These are phyloP conservation scores for Zalaria obscura DNA, from an alignment of 2,329 filamentous ascomycete species.

Conservation along the genomic window DNA sequence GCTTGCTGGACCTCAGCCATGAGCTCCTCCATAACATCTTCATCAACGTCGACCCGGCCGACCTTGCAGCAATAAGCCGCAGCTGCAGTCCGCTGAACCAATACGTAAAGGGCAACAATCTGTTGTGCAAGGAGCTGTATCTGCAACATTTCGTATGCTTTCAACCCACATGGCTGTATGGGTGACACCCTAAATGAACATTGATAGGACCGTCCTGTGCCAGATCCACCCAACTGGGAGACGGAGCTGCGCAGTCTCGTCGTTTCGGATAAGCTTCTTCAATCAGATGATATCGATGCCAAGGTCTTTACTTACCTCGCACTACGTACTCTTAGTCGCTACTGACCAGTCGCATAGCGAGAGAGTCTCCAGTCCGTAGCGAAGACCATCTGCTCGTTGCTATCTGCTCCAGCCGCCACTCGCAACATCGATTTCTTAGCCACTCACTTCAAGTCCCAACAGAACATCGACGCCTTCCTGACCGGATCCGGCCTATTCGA, in stretches of 20 bases:
- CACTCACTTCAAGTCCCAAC: slow-evolving; percentile 25
- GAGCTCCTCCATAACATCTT: slow-evolving; percentile 53
- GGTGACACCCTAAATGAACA: slow-evolving; percentile 6
- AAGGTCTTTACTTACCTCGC: slow-evolving; percentile 15
- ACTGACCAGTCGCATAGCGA: slow-evolving; percentile 8
- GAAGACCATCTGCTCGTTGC: slow-evolving; percentile 10
- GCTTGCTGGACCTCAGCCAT: slow-evolving; percentile 36
- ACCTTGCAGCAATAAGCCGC: slow-evolving; percentile 38
- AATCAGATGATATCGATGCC: slow-evolving; percentile 22
- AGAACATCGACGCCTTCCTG: slow-evolving; percentile 46
- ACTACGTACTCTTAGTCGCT: neutral
- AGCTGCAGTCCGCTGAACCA: slow-evolving; percentile 39
- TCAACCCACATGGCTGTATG: slow-evolving; percentile 1
- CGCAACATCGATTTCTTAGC: slow-evolving; percentile 27
- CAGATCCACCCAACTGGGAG: slow-evolving; percentile 21
- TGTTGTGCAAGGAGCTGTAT: slow-evolving; percentile 51
- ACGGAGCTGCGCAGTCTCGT: slow-evolving; percentile 19
- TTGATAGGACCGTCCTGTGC: slow-evolving; percentile 2
- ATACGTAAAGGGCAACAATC: slow-evolving; percentile 42
- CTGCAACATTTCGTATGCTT: slow-evolving; percentile 38
- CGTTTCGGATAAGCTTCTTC: slow-evolving; percentile 30
- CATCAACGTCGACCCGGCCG: slow-evolving; percentile 38
- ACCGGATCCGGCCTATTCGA: slow-evolving; percentile 50
- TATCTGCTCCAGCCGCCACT: slow-evolving; percentile 21
- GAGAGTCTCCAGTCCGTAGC: slow-evolving; percentile 18